These are phyloP conservation scores for Rhodotorula sp. DNA, from an alignment of 1,284 basidiomycete genomes.

Conservation along the genomic window DNA sequence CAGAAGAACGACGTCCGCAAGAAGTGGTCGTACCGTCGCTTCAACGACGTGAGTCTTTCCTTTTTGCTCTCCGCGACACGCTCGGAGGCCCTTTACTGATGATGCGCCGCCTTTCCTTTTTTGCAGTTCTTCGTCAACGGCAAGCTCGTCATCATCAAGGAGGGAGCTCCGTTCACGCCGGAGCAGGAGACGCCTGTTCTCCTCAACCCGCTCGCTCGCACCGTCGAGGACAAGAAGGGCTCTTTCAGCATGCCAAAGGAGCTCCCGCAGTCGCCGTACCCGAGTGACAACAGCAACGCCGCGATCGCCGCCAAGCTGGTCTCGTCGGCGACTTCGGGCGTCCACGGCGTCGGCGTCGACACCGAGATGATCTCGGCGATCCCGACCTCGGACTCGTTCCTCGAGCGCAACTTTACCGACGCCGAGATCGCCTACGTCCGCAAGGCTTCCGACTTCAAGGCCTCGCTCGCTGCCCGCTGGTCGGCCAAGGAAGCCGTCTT, in stretches of 20 bases:
- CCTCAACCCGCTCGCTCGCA: slow-evolving; percentile 78
- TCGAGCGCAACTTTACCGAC: slow-evolving; percentile 88
- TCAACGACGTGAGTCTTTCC: slow-evolving; percentile 64
- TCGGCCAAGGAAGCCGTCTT: slow-evolving; percentile 84
- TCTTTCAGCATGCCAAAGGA: slow-evolving; percentile 74
- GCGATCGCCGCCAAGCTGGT: slow-evolving; percentile 58
- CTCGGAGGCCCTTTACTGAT: neutral
- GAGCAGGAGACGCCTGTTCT: slow-evolving; percentile 87
- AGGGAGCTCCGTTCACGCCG: slow-evolving; percentile 81
- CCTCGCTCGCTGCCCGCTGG: slow-evolving; percentile 96
- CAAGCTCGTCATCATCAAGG: slow-evolving; percentile 91
- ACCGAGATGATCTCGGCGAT: slow-evolving; percentile 86
- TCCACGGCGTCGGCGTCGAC: slow-evolving; percentile 46
- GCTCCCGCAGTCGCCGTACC: slow-evolving; percentile 53
- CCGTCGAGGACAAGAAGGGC: slow-evolving; percentile 77
- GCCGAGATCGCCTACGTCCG: slow-evolving; percentile 84
- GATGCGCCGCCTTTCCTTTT: too few species aligned
- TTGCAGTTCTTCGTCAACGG: slow-evolving; percentile 70
- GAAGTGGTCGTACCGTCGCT: slow-evolving; percentile 80
- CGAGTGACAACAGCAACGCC: slow-evolving; percentile 67
- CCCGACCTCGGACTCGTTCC: slow-evolving; percentile 86
- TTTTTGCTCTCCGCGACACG: neutral
- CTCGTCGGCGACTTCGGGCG: slow-evolving; percentile 32
- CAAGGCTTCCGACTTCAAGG: slow-evolving; percentile 77
- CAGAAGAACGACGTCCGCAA: slow-evolving; percentile 67